These are phyloP conservation scores for Coriaria nepalensis DNA, from an alignment of 306 rosid species.

Conservation along the genomic window DNA sequence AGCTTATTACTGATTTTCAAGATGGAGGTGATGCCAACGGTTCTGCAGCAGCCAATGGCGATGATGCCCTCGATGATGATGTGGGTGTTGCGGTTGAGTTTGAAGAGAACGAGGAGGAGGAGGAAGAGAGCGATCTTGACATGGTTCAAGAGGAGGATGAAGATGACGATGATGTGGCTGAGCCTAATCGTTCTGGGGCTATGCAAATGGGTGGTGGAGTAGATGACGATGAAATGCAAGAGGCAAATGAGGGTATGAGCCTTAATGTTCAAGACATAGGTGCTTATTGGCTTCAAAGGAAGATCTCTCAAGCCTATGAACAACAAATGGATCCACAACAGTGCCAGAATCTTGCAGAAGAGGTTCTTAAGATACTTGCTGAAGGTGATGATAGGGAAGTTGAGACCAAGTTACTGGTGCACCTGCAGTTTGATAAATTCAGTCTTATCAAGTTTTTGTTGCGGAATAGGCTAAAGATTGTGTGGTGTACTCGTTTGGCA, in stretches of 20 bases:
- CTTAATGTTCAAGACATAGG: constrained; percentile 90
- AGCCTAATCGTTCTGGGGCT: constrained; percentile 41
- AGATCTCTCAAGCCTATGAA: constrained; percentile 77
- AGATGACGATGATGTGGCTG: constrained; percentile 66
- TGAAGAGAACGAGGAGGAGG: constrained; percentile 88
- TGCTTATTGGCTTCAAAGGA: constrained; percentile 98
- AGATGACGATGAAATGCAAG: constrained; percentile 81
- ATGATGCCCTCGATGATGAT: constrained; percentile 71
- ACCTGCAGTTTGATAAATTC: constrained; percentile 59
- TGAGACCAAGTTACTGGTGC: constrained; percentile 54
- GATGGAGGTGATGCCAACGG: constrained; percentile 50
- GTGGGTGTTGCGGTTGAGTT: constrained; percentile 93
- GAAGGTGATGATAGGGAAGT: constrained; percentile 71
- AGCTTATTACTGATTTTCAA: constrained; percentile 70
- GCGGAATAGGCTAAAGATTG: constrained; percentile 64
- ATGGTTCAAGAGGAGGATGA: constrained; percentile 85
- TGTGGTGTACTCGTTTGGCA: constrained; percentile 86
- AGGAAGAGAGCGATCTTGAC: constrained; percentile 92
- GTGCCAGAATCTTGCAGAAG: constrained; percentile 84
- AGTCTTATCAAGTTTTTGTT: constrained; percentile 61
- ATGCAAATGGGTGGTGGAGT: constrained; percentile 94
- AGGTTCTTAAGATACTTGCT: constrained; percentile 67
- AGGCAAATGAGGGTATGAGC: constrained; percentile 66
- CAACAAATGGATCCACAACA: constrained; percentile 84
- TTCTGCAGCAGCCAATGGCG: constrained; percentile 31